Percentiles rank a stretch among this genome's conserved stretches.
Evolutionary conservation across 2,329 filamentous ascomycete species (phyloP).

Genomic region (Stagonosporopsis tanaceti): DNA sequence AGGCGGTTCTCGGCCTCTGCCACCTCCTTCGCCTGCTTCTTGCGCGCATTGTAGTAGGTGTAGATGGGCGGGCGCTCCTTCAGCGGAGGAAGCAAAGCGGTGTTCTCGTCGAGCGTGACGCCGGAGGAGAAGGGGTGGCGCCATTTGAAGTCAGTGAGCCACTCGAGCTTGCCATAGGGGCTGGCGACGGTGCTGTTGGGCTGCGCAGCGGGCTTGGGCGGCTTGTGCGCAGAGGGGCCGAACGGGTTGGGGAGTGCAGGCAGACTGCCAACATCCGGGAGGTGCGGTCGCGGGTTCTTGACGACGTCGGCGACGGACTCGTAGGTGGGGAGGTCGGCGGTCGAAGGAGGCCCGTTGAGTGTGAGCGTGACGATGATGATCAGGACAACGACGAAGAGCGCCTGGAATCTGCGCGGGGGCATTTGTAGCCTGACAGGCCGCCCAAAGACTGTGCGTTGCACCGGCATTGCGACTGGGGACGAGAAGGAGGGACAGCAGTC

Average conservation of each 20-base stretch:
- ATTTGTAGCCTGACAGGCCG: conserved; percentile 44
- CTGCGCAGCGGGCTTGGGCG: conserved; percentile 78
- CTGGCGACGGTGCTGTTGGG: conserved; percentile 73
- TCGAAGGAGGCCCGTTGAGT: conserved; percentile 48
- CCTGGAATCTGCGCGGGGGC: conserved; percentile 58
- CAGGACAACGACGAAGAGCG: conserved; percentile 50
- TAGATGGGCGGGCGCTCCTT: conserved; percentile 77
- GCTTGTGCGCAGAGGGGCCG: conserved; percentile 72
- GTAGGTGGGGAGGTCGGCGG: conserved; percentile 48
- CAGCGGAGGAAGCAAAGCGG: conserved; percentile 82
- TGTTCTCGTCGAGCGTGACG: conserved; percentile 80
- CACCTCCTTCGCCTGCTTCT: conserved; percentile 68
- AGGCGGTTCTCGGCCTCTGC: conserved; percentile 79
- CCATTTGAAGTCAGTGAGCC: conserved; percentile 93
- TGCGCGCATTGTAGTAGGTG: conserved; percentile 83
- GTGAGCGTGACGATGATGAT: conserved; percentile 44
- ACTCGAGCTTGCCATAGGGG: conserved; percentile 71
- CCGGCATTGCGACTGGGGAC: conserved; percentile 37
- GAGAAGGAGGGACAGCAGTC: conserved; percentile 6
- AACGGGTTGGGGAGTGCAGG: conserved; percentile 62
- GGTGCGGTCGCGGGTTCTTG: conserved; percentile 47
- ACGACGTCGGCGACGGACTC: conserved; percentile 48
- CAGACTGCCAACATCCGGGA: conserved; percentile 36
- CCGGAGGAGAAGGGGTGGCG: conserved; percentile 86
- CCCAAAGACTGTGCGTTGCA: conserved; percentile 45